These are phyloP conservation scores for Ceratocystis ficicola DNA, from an alignment of 2,329 filamentous ascomycete genomes.

Conservation along the genomic window DNA sequence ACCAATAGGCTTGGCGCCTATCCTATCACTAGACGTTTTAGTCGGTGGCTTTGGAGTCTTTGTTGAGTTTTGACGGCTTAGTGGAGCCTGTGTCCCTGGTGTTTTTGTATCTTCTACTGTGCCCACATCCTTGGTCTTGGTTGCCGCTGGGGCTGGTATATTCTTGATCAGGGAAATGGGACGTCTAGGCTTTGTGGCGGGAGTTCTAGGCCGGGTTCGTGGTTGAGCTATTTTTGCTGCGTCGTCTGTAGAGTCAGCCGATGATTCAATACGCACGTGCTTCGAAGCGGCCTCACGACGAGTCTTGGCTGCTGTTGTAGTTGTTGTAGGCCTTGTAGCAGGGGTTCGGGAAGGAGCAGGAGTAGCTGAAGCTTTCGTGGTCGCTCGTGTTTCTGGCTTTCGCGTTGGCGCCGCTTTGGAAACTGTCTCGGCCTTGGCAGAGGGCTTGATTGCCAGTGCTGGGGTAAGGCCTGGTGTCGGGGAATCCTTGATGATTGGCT, in stretches of 20 bases:
- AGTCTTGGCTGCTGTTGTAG: constrained; percentile 17
- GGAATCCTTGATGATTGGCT: background rate
- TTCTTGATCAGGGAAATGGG: constrained; percentile 21
- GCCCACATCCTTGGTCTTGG: background rate
- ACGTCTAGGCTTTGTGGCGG: constrained; percentile 14
- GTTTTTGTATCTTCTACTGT: background rate
- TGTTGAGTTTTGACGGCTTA: constrained; percentile 15
- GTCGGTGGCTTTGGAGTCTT: background rate
- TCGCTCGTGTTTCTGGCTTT: constrained; percentile 8
- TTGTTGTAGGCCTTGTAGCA: constrained; percentile 8
- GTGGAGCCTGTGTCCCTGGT: background rate
- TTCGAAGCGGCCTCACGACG: constrained; percentile 13
- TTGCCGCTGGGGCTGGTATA: constrained; percentile 10
- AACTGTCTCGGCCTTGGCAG: background rate
- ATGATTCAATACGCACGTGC: background rate
- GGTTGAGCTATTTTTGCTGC: constrained; percentile 10
- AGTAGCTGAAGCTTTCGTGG: background rate
- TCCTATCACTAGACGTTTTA: constrained; percentile 1
- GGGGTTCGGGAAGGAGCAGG: background rate
- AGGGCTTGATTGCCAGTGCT: background rate
- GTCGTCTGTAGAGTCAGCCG: constrained; percentile 11
- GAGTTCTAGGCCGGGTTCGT: constrained; percentile 19
- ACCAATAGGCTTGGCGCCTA: background rate
- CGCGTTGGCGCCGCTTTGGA: background rate
- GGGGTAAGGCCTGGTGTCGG: background rate